Evolutionary conservation across 495 filamentous ascomycete species (phyloP), one percentile per base, ranked within the genome.

Genomic region (Penicillium pancosmium): DNA sequence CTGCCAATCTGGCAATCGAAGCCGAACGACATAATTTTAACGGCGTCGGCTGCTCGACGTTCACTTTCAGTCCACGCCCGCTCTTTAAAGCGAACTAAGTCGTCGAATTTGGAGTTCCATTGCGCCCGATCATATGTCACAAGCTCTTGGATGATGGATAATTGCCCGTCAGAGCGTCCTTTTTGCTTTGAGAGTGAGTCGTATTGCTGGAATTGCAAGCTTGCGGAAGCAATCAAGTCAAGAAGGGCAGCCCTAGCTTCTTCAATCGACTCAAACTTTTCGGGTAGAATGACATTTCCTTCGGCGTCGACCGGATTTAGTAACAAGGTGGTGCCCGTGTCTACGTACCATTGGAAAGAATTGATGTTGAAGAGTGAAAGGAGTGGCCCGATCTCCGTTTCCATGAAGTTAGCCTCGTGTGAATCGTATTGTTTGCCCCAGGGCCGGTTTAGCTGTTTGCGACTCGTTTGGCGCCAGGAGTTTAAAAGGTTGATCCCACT

Each of bases 401-500:
- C 63, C 43, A 68, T 55, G 44, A 63, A 68, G 5, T 52, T 54
- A 4, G 55, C 33, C 31, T 65, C 56, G 11, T 57, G 59, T 5
- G 63, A 57, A 13, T 4, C 13, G 51, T 62, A 62, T 11, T 43
- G 33, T 10, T 35, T 31, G 15, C 60, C 60, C 60, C 60, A 62
- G 4, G 41, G n/a, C 13, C 19, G 41, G 7, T 15, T 4, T 8
- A 10, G 1, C 47, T 50, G 5, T n/a, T 34, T 34, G 51, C 52
- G 36, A 40, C 15, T 16, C 2, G 40, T 50, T 10, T 55, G 50
- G 5, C 66, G 66, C 55, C 50, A 69, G 0, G 41, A 21, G 40
- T 60, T 54, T 3, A 70, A 15, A 5, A 70, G 55, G 9, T 62
- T 61, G 43, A 70, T 65, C 3, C 64, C 62, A 21, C 50, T 53